These are phyloP conservation scores for Cyclocybe aegerita DNA, from an alignment of 768 basidiomycete genomes.

Conservation along the genomic window DNA sequence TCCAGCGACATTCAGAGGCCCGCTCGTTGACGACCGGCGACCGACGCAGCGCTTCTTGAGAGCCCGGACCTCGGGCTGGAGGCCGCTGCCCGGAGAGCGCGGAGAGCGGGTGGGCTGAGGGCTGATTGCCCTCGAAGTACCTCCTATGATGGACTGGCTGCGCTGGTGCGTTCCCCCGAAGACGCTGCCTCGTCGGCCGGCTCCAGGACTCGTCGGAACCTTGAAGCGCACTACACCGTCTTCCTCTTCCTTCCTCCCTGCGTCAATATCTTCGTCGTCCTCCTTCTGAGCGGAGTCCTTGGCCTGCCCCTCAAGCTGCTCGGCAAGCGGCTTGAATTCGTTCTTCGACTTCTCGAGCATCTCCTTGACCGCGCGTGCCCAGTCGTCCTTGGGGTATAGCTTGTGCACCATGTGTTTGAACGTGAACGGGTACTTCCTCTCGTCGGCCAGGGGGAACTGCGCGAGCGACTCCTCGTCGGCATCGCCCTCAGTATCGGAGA, in stretches of 20 bases:
- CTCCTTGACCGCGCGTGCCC: conserved; percentile 53
- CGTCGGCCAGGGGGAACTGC: conserved; percentile 39
- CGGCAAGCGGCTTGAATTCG: conserved; percentile 56
- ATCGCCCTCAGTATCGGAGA: conserved; percentile 17
- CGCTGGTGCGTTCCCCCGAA: not conserved
- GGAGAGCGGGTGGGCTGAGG: not conserved
- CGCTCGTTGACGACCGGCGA: conserved; percentile 44
- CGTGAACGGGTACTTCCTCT: conserved; percentile 54
- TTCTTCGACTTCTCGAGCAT: conserved; percentile 52
- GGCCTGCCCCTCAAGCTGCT: conserved; percentile 22
- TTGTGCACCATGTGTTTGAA: conserved; percentile 71
- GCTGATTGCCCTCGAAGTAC: not conserved
- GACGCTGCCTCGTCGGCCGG: conserved; percentile 15
- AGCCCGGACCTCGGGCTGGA: conserved; percentile 25
- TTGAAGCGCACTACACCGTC: conserved; percentile 27
- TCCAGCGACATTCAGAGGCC: conserved; percentile 18
- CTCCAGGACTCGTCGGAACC: conserved; percentile 15
- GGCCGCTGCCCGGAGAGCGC: not conserved
- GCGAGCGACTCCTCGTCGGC: conserved; percentile 27
- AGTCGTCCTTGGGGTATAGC: conserved; percentile 60
- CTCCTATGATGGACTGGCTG: conserved; percentile 1
- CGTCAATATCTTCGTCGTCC: conserved; percentile 9
- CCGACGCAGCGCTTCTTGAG: conserved; percentile 60
- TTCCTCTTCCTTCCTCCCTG: conserved; percentile 1
- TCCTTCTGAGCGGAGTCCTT: conserved; percentile 8